Evolutionary conservation across 257 asterid species (phyloP).

Genomic region (Jacaranda copaia): DNA sequence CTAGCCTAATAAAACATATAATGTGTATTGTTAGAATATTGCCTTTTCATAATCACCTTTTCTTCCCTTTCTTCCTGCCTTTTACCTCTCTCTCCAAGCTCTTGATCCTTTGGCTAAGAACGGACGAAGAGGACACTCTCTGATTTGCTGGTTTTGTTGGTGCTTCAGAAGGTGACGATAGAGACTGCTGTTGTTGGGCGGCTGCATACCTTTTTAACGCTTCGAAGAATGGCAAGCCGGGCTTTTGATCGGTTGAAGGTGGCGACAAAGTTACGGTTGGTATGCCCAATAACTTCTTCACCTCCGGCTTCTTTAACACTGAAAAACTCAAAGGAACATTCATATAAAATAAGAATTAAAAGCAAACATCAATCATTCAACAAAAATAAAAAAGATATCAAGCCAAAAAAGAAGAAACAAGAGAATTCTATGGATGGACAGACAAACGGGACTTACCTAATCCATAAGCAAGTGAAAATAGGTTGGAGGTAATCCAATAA

Average conservation of each 20-base stretch:
- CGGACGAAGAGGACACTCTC: conserved; percentile 55
- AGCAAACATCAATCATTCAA: background rate
- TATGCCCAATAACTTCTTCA: conserved; percentile 75
- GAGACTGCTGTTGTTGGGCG: conserved; percentile 52
- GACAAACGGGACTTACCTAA: conserved; percentile 57
- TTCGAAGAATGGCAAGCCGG: conserved; percentile 62
- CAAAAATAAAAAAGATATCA: background rate
- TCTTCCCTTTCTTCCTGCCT: conserved; percentile 78
- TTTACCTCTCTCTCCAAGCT: conserved; percentile 82
- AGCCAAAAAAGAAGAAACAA: background rate
- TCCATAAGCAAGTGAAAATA: conserved; percentile 82
- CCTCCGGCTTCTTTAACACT: conserved; percentile 71
- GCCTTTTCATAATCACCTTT: conserved; percentile 43
- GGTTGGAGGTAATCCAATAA: conserved; percentile 92
- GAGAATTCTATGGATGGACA: background rate
- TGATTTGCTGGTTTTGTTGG: conserved; percentile 48
- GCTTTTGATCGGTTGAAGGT: conserved; percentile 43
- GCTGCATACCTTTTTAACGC: conserved; percentile 63
- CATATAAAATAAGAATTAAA: background rate
- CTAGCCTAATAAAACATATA: background rate
- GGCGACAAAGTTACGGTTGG: conserved; percentile 57
- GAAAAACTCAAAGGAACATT: conserved; percentile 18
- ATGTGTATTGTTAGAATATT: background rate
- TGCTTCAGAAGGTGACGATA: conserved; percentile 44
- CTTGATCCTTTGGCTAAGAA: conserved; percentile 68